phyloP scores from a whole-genome alignment of 1,284 basidiomycete species.

The Fomitiporia mediterranea region DNA sequence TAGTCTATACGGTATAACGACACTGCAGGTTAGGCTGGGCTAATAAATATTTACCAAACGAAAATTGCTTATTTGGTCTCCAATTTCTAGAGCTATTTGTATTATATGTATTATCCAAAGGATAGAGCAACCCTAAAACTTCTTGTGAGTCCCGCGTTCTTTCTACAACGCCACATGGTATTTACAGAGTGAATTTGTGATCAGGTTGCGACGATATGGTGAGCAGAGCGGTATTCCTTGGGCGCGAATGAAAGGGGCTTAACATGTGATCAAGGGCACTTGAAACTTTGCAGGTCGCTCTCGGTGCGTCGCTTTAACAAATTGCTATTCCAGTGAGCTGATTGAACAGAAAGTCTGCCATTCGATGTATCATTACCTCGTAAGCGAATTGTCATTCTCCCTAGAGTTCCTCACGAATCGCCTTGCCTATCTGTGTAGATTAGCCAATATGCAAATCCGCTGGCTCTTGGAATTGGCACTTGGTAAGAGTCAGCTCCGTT shows the following conservation, averaged over 20 bases:
- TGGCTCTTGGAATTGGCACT: slow-evolving; percentile 5
- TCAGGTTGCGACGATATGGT: slow-evolving; percentile 17
- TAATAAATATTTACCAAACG: not conserved
- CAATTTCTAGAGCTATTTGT: slow-evolving; percentile 12
- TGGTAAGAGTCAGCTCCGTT: slow-evolving; percentile 3
- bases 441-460: slow-evolving; percentile 7
- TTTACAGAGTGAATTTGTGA: not conserved
- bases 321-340: not conserved
- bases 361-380: slow-evolving; percentile 11
- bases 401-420: too few species aligned
- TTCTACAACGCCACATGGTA: not conserved
- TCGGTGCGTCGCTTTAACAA: slow-evolving; percentile 3
- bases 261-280: slow-evolving; percentile 6
- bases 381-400: not conserved
- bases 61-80: not conserved
- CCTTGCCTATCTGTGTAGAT: slow-evolving; percentile 1
- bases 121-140: slow-evolving; percentile 8
- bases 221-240: not conserved
- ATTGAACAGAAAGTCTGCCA: slow-evolving; percentile 1
- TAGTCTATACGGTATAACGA: slow-evolving; percentile 18
- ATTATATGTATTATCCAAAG: slow-evolving; percentile 19
- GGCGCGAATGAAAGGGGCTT: too few species aligned
- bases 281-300: slow-evolving; percentile 15
- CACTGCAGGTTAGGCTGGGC: slow-evolving; percentile 13
- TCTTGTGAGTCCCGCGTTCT: slow-evolving; percentile 3